These are phyloP conservation scores for Passiflora organensis DNA, from an alignment of 345 rosid species.

Conservation along the genomic window DNA sequence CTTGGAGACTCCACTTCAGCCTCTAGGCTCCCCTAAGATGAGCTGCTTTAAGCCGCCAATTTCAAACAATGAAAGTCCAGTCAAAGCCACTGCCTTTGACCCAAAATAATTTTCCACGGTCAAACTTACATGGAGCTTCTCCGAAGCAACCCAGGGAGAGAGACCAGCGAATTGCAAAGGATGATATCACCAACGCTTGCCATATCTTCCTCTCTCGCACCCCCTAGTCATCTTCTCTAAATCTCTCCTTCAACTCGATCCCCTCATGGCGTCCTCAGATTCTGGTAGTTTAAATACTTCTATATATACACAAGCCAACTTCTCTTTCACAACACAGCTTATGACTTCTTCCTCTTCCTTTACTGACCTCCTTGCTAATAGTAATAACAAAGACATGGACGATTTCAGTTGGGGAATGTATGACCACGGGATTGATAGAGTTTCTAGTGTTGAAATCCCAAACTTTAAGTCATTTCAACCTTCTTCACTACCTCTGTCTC, in stretches of 20 bases:
- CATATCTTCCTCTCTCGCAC: slow-evolving; percentile 1
- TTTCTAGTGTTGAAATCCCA: slow-evolving; percentile 16
- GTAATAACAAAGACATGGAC: slow-evolving; percentile 26
- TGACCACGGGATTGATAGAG: slow-evolving; percentile 14
- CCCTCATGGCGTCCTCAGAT: slow-evolving; percentile 14
- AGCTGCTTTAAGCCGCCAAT: slow-evolving; percentile 44
- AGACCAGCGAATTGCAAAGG: neutral
- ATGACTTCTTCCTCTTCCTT: slow-evolving; percentile 43
- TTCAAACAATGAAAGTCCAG: slow-evolving; percentile 34
- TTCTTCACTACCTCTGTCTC: slow-evolving; percentile 16
- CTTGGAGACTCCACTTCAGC: neutral
- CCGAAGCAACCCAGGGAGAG: slow-evolving; percentile 43
- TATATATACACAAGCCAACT: slow-evolving; percentile 29
- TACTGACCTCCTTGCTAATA: slow-evolving; percentile 17
- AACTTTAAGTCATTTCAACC: slow-evolving; percentile 19
- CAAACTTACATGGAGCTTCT: slow-evolving; percentile 63
- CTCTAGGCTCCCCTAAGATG: neutral
- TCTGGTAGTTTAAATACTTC: slow-evolving; percentile 16
- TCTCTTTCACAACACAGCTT: slow-evolving; percentile 16
- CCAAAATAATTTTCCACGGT: slow-evolving; percentile 69
- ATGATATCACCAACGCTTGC: neutral
- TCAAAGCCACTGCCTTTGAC: slow-evolving; percentile 92
- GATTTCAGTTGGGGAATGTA: slow-evolving; percentile 27
- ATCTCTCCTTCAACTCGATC: neutral
- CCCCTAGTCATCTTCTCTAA: slow-evolving; percentile 3